phyloP scores from a whole-genome alignment of 2,329 filamentous ascomycete species.

The Immersiporthe knoxdaviesiana region DNA sequence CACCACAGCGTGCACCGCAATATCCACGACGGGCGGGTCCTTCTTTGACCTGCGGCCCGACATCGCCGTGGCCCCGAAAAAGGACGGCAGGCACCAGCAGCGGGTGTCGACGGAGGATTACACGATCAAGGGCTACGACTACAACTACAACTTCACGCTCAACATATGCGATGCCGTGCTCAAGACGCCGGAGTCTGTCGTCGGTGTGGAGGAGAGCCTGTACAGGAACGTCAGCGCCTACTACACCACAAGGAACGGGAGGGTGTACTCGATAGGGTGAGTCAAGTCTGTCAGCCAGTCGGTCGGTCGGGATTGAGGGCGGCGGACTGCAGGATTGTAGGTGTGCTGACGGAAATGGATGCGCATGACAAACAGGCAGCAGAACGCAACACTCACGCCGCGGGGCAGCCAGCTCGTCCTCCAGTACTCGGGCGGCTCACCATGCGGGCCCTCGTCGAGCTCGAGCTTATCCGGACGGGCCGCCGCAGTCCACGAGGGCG shows the following conservation, averaged over 20 bases:
- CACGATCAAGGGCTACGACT: conserved; percentile 73
- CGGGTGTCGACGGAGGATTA: conserved; percentile 54
- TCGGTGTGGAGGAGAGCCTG: conserved; percentile 62
- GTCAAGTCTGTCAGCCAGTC: too few species aligned
- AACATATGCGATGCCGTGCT: conserved; percentile 82
- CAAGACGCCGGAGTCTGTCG: conserved; percentile 63
- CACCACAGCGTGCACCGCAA: conserved; percentile 56
- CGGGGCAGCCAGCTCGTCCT: conserved; percentile 76
- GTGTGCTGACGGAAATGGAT: conserved; percentile 22
- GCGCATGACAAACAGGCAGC: conserved; percentile 52
- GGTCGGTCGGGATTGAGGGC: neutral
- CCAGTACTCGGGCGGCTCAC: conserved; percentile 77
- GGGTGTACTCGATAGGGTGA: conserved; percentile 76
- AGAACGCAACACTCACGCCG: conserved; percentile 57
- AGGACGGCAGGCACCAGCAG: conserved; percentile 49
- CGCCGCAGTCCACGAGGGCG: conserved; percentile 35
- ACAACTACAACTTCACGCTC: conserved; percentile 79
- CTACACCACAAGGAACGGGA: conserved; percentile 64
- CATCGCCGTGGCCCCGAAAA: conserved; percentile 49
- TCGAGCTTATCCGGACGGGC: conserved; percentile 35
- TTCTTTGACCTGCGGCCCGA: conserved; percentile 64
- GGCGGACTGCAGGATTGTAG: too few species aligned
- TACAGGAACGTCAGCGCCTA: conserved; percentile 81
- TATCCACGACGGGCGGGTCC: conserved; percentile 54
- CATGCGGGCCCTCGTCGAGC: conserved; percentile 60